These are phyloP conservation scores for Rehmannia glutinosa DNA, from an alignment of 257 asterid species.

Conservation along the genomic window DNA sequence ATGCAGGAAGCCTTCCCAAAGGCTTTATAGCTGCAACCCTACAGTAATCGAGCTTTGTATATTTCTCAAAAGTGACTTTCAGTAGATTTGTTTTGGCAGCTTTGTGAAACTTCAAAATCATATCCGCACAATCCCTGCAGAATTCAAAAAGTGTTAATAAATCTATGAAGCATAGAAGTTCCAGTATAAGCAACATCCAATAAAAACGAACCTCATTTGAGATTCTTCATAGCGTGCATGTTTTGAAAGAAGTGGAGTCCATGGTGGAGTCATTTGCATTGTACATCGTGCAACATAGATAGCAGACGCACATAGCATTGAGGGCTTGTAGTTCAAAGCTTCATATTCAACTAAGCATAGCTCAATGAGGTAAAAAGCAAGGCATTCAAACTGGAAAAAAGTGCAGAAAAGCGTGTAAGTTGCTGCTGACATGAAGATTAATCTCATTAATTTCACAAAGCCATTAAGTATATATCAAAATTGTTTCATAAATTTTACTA, in stretches of 20 bases:
- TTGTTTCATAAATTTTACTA: not conserved
- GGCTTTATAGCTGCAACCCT: constrained; percentile 69
- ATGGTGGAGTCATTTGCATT: constrained; percentile 54
- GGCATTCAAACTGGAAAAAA: constrained; percentile 66
- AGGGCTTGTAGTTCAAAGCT: constrained; percentile 87
- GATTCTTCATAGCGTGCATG: constrained; percentile 66
- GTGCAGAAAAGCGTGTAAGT: constrained; percentile 1
- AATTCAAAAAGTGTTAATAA: constrained; percentile 5
- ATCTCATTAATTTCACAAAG: not conserved
- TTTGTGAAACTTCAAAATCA: constrained; percentile 77
- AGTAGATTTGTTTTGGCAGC: constrained; percentile 56
- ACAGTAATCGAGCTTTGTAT: constrained; percentile 34
- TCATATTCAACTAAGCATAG: constrained; percentile 82
- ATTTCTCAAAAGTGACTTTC: constrained; percentile 70
- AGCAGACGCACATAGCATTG: constrained; percentile 88
- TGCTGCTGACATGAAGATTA: not conserved
- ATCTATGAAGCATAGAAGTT: not conserved
- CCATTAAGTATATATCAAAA: no score
- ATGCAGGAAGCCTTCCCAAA: constrained; percentile 49
- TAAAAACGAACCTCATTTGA: constrained; percentile 54
- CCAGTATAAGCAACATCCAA: not conserved
- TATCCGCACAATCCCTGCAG: constrained; percentile 67
- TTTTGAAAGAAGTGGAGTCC: constrained; percentile 74
- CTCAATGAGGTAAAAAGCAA: constrained; percentile 89
- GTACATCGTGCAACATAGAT: constrained; percentile 85